Evolutionary conservation across 306 rosid genomes (phyloP).

Genomic region (Quercus ilex): DNA sequence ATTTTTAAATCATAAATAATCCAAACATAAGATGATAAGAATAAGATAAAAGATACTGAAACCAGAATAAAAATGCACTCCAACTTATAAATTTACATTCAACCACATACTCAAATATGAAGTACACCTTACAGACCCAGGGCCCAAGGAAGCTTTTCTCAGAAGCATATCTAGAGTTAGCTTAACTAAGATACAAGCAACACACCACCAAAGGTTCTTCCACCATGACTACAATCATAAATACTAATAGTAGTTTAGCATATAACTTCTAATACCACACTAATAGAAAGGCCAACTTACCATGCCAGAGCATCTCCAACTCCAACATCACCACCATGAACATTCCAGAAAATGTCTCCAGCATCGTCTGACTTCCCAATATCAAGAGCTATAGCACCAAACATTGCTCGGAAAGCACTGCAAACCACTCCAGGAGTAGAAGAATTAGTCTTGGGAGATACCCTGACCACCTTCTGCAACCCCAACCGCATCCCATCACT

Average conservation of each 20-base stretch:
- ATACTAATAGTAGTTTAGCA: neutral
- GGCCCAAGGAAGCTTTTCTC: neutral
- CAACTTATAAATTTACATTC: neutral
- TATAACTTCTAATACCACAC: neutral
- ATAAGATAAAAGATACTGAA: neutral
- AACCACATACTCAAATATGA: neutral
- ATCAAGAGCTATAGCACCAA: constrained; percentile 72
- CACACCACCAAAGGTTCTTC: neutral
- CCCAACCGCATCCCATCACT: constrained; percentile 39
- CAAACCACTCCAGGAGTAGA: constrained; percentile 56
- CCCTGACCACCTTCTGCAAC: constrained; percentile 57
- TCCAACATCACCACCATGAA: constrained; percentile 45
- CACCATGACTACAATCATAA: neutral
- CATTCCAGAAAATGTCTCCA: constrained; percentile 47
- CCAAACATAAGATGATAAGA: neutral
- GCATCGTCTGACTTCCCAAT: constrained; percentile 40
- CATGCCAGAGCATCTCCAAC: neutral
- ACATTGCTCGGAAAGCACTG: constrained; percentile 68
- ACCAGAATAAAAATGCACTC: neutral
- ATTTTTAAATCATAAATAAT: neutral
- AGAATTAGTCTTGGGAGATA: constrained; percentile 60
- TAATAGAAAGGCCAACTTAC: constrained; percentile 11
- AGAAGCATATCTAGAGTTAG: neutral
- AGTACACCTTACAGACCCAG: neutral
- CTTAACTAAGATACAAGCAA: neutral